Percentiles rank a stretch among this genome's conserved stretches.
Conservation (phyloP, 2,329 filamentous ascomycete genomes). For the Neopestalotiopsis sp. region DNA sequence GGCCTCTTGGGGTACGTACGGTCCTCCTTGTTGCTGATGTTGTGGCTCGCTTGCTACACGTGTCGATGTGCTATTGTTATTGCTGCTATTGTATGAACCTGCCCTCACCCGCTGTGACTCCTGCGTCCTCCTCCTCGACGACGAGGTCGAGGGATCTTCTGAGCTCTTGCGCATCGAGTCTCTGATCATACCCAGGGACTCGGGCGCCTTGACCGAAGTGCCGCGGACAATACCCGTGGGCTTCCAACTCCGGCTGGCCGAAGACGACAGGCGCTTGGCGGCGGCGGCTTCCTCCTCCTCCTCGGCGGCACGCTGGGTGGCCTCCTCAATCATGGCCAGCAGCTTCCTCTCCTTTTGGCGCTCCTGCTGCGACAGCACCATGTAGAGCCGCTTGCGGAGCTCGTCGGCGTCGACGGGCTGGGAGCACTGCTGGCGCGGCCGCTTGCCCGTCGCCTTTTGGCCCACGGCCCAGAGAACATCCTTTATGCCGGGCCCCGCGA, state of each 20-base stretch:
- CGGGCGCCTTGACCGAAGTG: neutral
- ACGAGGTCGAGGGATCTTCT: conserved; percentile 14
- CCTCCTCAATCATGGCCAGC: conserved; percentile 32
- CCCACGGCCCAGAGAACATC: neutral
- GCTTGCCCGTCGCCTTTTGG: conserved; percentile 9
- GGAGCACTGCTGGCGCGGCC: conserved; percentile 21
- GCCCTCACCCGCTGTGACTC: conserved; percentile 12
- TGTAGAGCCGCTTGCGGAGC: conserved; percentile 54
- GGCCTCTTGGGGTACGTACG: conserved; percentile 57
- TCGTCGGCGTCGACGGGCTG: conserved; percentile 60
- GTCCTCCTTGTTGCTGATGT: neutral
- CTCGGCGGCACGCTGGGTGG: conserved; percentile 7
- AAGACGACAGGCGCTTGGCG: neutral
- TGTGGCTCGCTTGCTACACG: neutral
- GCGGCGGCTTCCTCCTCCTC: conserved; percentile 1
- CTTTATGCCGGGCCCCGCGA: neutral
- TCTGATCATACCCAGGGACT: neutral
- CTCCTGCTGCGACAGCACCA: conserved; percentile 57
- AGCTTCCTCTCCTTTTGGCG: conserved; percentile 41
- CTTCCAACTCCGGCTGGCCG: neutral
- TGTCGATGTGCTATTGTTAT: conserved; percentile 19
- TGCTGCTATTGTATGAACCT: conserved; percentile 15
- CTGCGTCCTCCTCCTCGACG: conserved; percentile 17
- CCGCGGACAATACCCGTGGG: neutral
- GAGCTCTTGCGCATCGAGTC: neutral